Conservation (phyloP, 805 yeast species). For the Ogataea methanolica region DNA sequence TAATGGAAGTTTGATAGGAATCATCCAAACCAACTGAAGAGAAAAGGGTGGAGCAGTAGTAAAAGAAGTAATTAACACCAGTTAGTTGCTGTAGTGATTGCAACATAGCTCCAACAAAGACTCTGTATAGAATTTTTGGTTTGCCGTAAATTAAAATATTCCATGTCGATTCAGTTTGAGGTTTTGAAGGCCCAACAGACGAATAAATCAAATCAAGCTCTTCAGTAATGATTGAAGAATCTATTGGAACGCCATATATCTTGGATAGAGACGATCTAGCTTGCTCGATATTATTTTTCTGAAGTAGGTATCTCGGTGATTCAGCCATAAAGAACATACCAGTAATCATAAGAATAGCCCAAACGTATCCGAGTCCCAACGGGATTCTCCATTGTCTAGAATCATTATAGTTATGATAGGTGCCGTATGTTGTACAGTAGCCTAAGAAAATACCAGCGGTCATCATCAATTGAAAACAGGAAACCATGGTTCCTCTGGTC, state of each 20-base stretch:
- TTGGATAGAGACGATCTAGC: slow-evolving; percentile 52
- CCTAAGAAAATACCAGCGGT: slow-evolving; percentile 71
- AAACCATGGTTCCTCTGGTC: slow-evolving; percentile 66
- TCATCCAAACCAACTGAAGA: slow-evolving; percentile 52
- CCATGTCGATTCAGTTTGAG: slow-evolving; percentile 60
- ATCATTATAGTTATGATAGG: slow-evolving; percentile 42
- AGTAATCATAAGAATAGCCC: slow-evolving; percentile 46
- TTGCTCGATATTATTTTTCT: slow-evolving; percentile 43
- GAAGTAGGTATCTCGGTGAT: slow-evolving; percentile 61
- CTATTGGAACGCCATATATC: slow-evolving; percentile 51
- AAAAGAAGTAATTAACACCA: slow-evolving; percentile 63
- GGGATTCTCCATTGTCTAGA: slow-evolving; percentile 69
- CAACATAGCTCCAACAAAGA: slow-evolving; percentile 52
- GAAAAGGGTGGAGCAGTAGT: slow-evolving; percentile 61
- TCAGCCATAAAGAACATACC: slow-evolving; percentile 64
- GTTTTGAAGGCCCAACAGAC: slow-evolving; percentile 52
- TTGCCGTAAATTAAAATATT: slow-evolving; percentile 55
- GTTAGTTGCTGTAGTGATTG: slow-evolving; percentile 61
- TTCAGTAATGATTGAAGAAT: slow-evolving; percentile 48
- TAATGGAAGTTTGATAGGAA: slow-evolving; percentile 55
- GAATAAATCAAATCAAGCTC: slow-evolving; percentile 54
- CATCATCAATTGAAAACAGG: slow-evolving; percentile 65
- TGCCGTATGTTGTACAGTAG: slow-evolving; percentile 62
- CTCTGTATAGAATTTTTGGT: slow-evolving; percentile 55
- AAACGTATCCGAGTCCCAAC: slow-evolving; percentile 43